Base-by-base conservation (phyloP, 768 basidiomycete genomes). In the Epithele typhae region DNA sequence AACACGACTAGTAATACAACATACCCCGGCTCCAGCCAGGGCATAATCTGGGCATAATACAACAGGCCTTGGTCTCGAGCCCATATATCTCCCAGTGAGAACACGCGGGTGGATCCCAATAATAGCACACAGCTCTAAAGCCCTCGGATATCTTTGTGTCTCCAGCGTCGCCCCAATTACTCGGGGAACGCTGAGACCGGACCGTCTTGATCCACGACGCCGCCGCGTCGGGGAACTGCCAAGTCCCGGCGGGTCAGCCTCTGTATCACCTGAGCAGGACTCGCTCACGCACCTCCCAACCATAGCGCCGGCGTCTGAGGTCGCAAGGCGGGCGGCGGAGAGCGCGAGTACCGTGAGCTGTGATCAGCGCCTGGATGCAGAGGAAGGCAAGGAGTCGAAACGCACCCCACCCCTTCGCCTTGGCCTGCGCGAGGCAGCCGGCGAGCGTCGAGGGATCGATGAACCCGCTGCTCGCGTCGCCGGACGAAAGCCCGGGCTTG, bases 361-460 rank as follows among this genome's bases (percentile, higher is more conserved):
- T 17, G 15, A 11, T n/a, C n/a, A n/a, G n/a, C n/a, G n/a, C n/a
- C n/a, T n/a, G n/a, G n/a, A n/a, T n/a, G n/a, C n/a, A n/a, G n/a
- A n/a, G n/a, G n/a, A n/a, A n/a, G n/a, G n/a, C n/a, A n/a, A n/a
- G n/a, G n/a, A 38, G 18, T 22, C 12, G 10, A 34, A 22, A 66
- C 82, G 63, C 44, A 81, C 79, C 73, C 86, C 86, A 88, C n/a
- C 82, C 84, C 49, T 73, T 50, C 10, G 51, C 56, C 53, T 79
- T 75, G 0, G 82, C 87, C 60, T 78, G 66, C 17, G 68, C 54
- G 25, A 87, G 64, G 61, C 87, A 90, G 3, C 64, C 60, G 0
- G 79, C 74, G 18, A 90, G 69, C 15, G 74, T 74, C 1, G 68
- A 59, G 2, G 82, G 70, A 25, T 65, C 68, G 51, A 89, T 80